Conservation (phyloP, 208 protist genomes). For the Angomonas ambiguus region DNA sequence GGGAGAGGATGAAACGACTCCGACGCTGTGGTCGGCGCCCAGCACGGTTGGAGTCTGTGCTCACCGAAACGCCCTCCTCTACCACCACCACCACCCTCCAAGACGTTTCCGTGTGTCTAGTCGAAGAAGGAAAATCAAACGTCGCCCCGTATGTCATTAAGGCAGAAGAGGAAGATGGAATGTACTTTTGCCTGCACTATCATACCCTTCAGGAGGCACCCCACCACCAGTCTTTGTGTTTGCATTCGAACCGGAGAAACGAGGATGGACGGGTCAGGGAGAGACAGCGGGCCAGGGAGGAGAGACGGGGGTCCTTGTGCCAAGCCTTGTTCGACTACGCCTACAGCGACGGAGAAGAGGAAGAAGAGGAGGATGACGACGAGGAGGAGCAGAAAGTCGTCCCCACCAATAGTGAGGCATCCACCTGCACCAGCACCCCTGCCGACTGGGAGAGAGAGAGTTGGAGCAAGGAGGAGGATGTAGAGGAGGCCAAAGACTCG, state of each 20-base stretch:
- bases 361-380: not conserved
- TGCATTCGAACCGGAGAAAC: not conserved
- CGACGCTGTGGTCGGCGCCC: not conserved
- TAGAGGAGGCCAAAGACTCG: not conserved
- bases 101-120: not conserved
- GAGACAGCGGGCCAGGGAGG: not conserved
- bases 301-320: not conserved
- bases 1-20: conserved; percentile 22
- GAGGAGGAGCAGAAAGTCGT: not conserved
- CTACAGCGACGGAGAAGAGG: not conserved
- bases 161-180: not conserved
- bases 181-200: conserved; percentile 7
- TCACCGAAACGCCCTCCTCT: not conserved
- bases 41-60: not conserved
- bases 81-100: not conserved
- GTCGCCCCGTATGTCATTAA: not conserved
- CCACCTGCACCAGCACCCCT: not conserved
- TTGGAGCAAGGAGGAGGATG: not conserved
- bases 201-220: not conserved
- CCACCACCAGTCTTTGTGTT: not conserved
- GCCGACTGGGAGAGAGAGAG: not conserved
- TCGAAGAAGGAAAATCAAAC: not conserved
- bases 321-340: not conserved
- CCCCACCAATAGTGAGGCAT: not conserved
- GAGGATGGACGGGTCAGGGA: not conserved